Evolutionary conservation across 345 rosid species (phyloP).

Genomic region (Aegle marmelos): DNA sequence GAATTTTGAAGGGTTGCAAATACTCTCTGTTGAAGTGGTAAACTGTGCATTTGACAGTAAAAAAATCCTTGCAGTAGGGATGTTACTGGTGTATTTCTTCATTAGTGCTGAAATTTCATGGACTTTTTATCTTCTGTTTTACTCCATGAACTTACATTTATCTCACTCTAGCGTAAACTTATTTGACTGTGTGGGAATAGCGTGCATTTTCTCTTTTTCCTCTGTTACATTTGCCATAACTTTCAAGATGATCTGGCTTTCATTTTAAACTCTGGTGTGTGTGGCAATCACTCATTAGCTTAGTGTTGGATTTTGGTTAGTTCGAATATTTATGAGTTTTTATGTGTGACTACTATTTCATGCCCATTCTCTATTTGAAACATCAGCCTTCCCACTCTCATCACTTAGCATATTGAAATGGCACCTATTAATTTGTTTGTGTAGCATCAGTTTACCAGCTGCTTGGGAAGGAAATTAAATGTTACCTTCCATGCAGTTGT

Average conservation of each 20-base stretch:
- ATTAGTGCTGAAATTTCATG: background rate
- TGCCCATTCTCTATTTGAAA: background rate
- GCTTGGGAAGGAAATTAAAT: background rate
- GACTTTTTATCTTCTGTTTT: background rate
- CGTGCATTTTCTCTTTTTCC: background rate
- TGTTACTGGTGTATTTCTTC: background rate
- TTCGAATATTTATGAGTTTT: background rate
- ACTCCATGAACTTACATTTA: too few relatives aligned
- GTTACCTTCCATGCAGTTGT: background rate
- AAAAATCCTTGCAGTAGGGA: background rate
- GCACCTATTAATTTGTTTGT: background rate
- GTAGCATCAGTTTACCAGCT: background rate
- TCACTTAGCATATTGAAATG: background rate
- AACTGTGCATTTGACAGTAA: background rate
- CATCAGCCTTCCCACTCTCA: background rate
- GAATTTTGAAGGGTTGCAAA: background rate
- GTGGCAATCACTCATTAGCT: background rate
- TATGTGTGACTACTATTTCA: background rate
- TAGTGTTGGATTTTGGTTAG: background rate
- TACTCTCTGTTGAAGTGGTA: background rate
- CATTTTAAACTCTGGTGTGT: background rate
- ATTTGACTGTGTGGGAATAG: background rate
- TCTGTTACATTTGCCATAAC: background rate
- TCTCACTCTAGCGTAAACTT: background rate
- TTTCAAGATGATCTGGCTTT: background rate